Evolutionary conservation across 225 moss, liverwort and hornwort species (phyloP).

Genomic region (Marchantia paleacea): DNA sequence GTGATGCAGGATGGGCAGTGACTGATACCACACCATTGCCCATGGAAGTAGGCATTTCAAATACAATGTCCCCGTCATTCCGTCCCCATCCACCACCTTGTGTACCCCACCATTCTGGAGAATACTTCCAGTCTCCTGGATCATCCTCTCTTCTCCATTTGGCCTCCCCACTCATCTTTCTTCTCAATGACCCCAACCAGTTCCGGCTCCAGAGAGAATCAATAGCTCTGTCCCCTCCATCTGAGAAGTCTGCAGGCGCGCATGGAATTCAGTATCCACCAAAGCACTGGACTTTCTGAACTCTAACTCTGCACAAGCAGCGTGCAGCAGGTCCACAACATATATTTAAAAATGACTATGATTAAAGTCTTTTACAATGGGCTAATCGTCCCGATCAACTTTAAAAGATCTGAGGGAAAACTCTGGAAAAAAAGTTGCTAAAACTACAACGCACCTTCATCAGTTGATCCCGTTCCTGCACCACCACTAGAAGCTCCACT

Average conservation of each 20-base stretch:
- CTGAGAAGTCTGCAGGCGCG: not conserved
- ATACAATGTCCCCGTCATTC: constrained; percentile 58
- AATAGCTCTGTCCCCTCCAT: not conserved
- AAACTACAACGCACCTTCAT: constrained; percentile 15
- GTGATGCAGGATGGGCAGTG: constrained; percentile 73
- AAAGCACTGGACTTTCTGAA: not conserved
- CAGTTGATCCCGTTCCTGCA: constrained; percentile 13
- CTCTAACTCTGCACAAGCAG: not conserved
- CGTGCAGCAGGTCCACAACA: not conserved
- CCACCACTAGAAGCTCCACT: constrained; percentile 16
- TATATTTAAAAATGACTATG: not conserved
- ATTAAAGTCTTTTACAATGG: not conserved
- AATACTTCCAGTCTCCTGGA: constrained; percentile 81
- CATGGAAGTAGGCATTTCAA: constrained; percentile 53
- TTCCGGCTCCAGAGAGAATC: constrained; percentile 21
- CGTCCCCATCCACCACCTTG: constrained; percentile 91
- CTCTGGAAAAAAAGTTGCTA: not conserved
- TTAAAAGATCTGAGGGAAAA: not conserved
- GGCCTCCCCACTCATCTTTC: constrained; percentile 43
- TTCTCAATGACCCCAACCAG: constrained; percentile 32
- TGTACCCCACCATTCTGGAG: constrained; percentile 97
- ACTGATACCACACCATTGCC: constrained; percentile 74
- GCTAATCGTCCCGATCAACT: not conserved
- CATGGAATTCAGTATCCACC: not conserved
- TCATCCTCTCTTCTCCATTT: constrained; percentile 51